Evolutionary conservation across 306 rosid genomes (phyloP), one percentile per base, ranked within the genome.

Genomic region (Fragaria nilgerrensis): DNA sequence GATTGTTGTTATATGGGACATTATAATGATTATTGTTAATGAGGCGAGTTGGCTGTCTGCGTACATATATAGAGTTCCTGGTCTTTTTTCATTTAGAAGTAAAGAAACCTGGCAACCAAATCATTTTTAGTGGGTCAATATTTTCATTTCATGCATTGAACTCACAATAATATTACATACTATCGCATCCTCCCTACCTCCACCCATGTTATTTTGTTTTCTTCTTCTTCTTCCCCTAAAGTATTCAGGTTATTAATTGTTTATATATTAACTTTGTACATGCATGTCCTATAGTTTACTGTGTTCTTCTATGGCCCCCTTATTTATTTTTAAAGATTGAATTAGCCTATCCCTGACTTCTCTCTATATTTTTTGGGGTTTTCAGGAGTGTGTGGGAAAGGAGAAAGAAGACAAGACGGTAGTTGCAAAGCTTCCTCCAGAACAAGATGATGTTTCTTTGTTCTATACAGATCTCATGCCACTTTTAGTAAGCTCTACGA

Each of bases 401-500:
- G 96, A 82, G 82, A 86, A 84, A 83, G 97, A 92, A 87, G 97
- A 95, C 67, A 84, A 44, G 74, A 88, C 81, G 62, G 75, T 66
- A 53, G 55, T 53, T 9, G 39, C 34, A 65, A 77, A 73, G 55
- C 41, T 70, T 29, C 9, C 74, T 74, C 66, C 70, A 50, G 97
- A 84, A 76, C 86, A 86, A 37, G 97, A 95, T 61, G 99, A 95
- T 23, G 86, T 84, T 68, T 74, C 97, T 68, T 92, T 95, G 68
- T 95, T 95, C 82, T 95, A 95, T 86, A 89, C 99, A 68, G 99
- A 95, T 75, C 68, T 88, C 74, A 87, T 95, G 97, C 99, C 97
- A 15, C 94, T 95, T 77, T 94, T 92, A 23, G 99, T 95, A 89
- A 89, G 92, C 77, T 72, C 74, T 3, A 49, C 47, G 10, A 58